A percentile compares a stretch with the other conserved stretches of the same genome.
Evolutionary conservation across 2,329 filamentous ascomycete species (phyloP).

Genomic region (Hypoxylon sp.): DNA sequence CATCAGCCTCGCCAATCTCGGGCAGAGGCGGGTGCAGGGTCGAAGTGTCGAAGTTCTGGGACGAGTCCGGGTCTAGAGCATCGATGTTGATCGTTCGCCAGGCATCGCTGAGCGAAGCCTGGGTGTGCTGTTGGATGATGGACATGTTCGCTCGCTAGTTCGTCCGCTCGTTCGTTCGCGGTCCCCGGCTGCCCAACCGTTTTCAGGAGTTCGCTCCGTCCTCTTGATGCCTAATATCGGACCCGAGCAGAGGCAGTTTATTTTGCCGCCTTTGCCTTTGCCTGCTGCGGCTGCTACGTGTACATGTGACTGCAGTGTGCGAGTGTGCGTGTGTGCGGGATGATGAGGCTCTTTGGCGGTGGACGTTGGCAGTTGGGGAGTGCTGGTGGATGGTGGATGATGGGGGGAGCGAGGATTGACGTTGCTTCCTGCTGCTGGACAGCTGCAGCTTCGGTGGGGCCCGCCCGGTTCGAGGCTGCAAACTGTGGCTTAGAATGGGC

Average conservation of each 20-base stretch:
- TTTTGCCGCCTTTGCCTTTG: slow-evolving; percentile 22
- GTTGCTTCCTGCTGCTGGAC: slow-evolving; percentile 38
- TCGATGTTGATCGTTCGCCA: slow-evolving; percentile 96
- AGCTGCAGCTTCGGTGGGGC: slow-evolving; percentile 32
- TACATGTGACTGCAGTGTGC: slow-evolving; percentile 31
- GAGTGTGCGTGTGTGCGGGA: slow-evolving; percentile 7
- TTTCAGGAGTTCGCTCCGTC: slow-evolving; percentile 9
- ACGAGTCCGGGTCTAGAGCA: slow-evolving; percentile 88
- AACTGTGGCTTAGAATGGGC: slow-evolving; percentile 37
- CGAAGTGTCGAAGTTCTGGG: slow-evolving; percentile 89
- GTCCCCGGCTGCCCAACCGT: slow-evolving; percentile 30
- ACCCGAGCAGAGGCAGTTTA: background rate
- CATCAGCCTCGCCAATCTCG: slow-evolving; percentile 81
- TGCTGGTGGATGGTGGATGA: slow-evolving; percentile 26
- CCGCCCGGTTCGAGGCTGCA: slow-evolving; percentile 19
- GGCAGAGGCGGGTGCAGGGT: slow-evolving; percentile 83
- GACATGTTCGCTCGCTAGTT: slow-evolving; percentile 62
- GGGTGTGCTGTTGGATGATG: slow-evolving; percentile 74
- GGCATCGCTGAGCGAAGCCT: slow-evolving; percentile 70
- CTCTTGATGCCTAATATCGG: slow-evolving; percentile 27
- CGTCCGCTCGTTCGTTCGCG: slow-evolving; percentile 10
- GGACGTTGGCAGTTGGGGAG: slow-evolving; percentile 31
- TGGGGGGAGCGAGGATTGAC: slow-evolving; percentile 38
- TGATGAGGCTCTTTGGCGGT: slow-evolving; percentile 39
- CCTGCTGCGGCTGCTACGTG: slow-evolving; percentile 36